A percentile compares a stretch with the other conserved stretches of the same genome.
Conservation (phyloP, 2,329 filamentous ascomycete genomes). For the Triangularia setosa region DNA sequence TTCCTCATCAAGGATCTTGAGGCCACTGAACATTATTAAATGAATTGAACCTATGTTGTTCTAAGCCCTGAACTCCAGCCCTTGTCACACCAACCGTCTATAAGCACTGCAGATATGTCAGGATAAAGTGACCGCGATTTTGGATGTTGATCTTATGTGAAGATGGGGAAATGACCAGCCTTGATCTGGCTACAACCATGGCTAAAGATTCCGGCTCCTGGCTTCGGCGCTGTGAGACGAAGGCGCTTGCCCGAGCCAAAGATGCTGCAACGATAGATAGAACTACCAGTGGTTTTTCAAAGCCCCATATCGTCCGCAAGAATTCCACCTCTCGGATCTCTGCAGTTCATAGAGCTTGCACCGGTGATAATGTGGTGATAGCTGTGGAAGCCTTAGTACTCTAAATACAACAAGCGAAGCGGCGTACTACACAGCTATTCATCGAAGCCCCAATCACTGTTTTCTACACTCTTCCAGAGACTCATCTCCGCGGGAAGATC, state of each 20-base stretch:
- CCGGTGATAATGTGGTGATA: slow-evolving; percentile 2
- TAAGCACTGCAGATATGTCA: background rate
- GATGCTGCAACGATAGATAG: background rate
- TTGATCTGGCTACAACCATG: background rate
- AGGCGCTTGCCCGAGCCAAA: background rate
- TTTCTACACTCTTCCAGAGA: background rate
- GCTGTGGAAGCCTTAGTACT: background rate
- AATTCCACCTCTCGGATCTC: background rate
- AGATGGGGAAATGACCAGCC: background rate
- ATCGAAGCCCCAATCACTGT: background rate
- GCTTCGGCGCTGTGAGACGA: background rate
- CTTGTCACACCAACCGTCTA: no score
- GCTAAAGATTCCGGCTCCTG: background rate
- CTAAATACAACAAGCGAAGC: background rate
- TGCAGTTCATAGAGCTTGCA: background rate
- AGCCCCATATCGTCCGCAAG: slow-evolving; percentile 1
- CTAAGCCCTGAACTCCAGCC: no score
- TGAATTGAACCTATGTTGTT: no score
- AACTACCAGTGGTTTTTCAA: background rate
- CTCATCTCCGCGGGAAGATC: background rate
- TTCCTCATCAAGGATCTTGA: no score
- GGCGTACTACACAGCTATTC: background rate
- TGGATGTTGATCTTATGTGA: background rate
- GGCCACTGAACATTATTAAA: no score
- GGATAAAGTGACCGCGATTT: background rate